These are phyloP conservation scores for Phytophthora tentaculata DNA, from an alignment of 352 stramenopile genomes.

Conservation along the genomic window DNA sequence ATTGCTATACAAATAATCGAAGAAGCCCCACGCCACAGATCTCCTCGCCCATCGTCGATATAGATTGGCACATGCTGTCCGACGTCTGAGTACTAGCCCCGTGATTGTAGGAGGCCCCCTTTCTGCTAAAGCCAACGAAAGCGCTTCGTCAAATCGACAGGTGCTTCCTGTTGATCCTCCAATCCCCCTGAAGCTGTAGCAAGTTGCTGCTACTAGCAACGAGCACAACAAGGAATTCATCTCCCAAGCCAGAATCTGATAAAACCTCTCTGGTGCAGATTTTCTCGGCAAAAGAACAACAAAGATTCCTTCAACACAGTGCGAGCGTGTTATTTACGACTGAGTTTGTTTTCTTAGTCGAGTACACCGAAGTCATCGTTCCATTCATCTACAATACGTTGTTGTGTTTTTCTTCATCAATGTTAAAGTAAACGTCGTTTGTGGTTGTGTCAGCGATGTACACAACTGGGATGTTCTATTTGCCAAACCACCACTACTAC, in stretches of 20 bases:
- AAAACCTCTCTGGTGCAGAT: background rate
- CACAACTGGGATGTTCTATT: background rate
- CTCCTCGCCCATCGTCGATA: background rate
- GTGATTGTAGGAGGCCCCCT: background rate
- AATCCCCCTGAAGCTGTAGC: background rate
- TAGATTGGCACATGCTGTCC: background rate
- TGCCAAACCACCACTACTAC: background rate
- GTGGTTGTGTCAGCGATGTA: background rate
- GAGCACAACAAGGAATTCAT: background rate
- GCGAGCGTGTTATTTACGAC: background rate
- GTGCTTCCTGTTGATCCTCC: background rate
- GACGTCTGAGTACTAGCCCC: background rate
- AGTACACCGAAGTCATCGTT: background rate
- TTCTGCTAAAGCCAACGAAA: background rate
- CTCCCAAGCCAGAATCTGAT: background rate
- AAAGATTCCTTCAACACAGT: background rate
- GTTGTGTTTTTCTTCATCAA: background rate
- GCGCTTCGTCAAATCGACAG: background rate
- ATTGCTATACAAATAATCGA: background rate
- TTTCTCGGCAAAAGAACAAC: background rate
- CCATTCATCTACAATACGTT: constrained; percentile 2
- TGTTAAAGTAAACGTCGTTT: no score
- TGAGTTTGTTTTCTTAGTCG: background rate
- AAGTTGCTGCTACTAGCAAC: background rate
- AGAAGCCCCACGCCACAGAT: background rate